Percentiles rank a stretch among this genome's conserved stretches.
Conservation (phyloP, 129 eudicot species). For the Chrysanthemum seticuspe region DNA sequence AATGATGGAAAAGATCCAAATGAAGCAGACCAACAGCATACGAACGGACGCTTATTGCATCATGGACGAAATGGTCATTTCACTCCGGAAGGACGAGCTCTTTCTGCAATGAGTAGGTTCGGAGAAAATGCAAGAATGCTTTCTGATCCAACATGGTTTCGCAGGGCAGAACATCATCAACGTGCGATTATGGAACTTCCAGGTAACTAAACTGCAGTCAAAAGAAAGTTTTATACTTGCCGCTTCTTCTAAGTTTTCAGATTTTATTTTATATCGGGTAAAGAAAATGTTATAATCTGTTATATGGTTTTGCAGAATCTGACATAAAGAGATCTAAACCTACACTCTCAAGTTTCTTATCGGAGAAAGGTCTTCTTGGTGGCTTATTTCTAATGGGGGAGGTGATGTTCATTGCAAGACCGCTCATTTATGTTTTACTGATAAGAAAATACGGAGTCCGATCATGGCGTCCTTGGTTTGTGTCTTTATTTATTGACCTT, state of each 20-base stretch:
- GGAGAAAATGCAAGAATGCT: constrained; percentile 70
- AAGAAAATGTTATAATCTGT: background rate
- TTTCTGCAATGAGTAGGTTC: constrained; percentile 76
- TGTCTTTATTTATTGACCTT: constrained; percentile 64
- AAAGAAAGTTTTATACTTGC: background rate
- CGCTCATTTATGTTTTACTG: constrained; percentile 75
- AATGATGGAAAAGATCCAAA: constrained; percentile 46
- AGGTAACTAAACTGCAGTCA: constrained; percentile 32
- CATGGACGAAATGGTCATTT: constrained; percentile 41
- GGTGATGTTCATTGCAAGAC: constrained; percentile 68
- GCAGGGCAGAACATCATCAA: constrained; percentile 69
- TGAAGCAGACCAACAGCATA: constrained; percentile 27
- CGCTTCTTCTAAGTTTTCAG: background rate
- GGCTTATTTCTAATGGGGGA: constrained; percentile 69
- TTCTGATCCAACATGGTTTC: constrained; percentile 72
- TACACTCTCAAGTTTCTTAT: constrained; percentile 63
- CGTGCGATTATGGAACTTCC: constrained; percentile 60
- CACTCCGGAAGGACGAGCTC: constrained; percentile 78
- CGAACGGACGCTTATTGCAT: constrained; percentile 25
- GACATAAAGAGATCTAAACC: constrained; percentile 50
- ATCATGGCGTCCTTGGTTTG: constrained; percentile 91
- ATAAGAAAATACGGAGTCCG: constrained; percentile 75
- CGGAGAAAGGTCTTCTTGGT: constrained; percentile 75
- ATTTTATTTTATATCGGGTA: background rate
- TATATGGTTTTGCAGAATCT: constrained; percentile 36